Base-by-base conservation (phyloP, 805 yeast species). In the Starmera quercuum region DNA sequence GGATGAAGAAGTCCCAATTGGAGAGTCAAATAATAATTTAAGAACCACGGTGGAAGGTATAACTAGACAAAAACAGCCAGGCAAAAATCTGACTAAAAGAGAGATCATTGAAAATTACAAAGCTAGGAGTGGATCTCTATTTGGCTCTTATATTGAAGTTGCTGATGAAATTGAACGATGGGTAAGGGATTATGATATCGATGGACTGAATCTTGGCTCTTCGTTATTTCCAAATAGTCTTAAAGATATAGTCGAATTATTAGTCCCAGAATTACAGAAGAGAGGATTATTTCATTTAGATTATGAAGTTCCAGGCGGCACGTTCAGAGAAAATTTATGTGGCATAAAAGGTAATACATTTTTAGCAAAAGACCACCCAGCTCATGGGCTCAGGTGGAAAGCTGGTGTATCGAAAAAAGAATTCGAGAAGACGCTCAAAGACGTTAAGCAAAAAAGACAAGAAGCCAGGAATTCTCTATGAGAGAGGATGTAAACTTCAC, bases 191-290 rank as follows among this genome's bases (percentile, higher is more conserved):
- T 51, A 61, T 13, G 66, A 57, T 30, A 54, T 66, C 17, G 72
- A 66, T 39, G 71, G 71, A 1, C 63, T 65, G 42, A 66, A 66
- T 36, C 45, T 66, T 29, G 55, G 59, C 2, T 58, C 62, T 39
- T 58, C 67, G 2, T 48, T 60, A 8, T 42, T 51, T 15, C 67
- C 65, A 16, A 62, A 58, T 4, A 42, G 61, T 5, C 53, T 58
- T 30, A 61, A 59, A 37, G 66, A 66, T 11, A 41, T 64, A 27
- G 61, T 61, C 18, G 59, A 63, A 14, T 41, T 42, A 9, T 45
- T 63, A 23, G 39, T 63, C n/a, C 68, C 68, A 4, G 64, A 54
- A 30, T 42, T 63, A 20, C 53, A 52, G 39, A 38, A 36, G 14
- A 46, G 63, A 32, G 65, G 66, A 1, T 38, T 63, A 12, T 58